phyloP scores from a whole-genome alignment of 345 rosid species.

The Brassica incana region DNA sequence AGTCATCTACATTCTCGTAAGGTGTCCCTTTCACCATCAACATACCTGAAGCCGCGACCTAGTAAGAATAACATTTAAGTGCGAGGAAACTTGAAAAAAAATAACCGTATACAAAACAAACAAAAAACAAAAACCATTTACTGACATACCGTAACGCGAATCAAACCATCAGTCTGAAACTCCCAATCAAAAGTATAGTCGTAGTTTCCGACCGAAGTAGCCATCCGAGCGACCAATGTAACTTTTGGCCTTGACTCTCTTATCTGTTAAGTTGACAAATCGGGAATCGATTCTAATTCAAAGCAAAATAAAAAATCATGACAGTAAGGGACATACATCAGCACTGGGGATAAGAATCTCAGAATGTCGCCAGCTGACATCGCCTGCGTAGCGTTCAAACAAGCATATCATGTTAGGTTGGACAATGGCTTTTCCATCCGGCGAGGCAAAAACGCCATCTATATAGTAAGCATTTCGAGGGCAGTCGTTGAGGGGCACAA shows the following conservation, averaged over 20 bases:
- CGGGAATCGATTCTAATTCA: not conserved
- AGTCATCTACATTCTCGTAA: conserved; percentile 6
- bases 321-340: not conserved
- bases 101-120: not conserved
- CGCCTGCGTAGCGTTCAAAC: conserved; percentile 10
- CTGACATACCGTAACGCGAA: not conserved
- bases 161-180: conserved; percentile 16
- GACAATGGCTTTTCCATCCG: not conserved
- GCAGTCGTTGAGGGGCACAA: conserved; percentile 9
- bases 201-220: not conserved
- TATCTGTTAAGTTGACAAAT: not conserved
- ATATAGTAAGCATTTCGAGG: conserved; percentile 7
- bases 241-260: conserved; percentile 11
- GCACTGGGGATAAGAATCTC: conserved; percentile 6
- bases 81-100: not conserved
- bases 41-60: conserved; percentile 13
- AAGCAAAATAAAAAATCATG: not conserved
- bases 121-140: not conserved
- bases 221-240: conserved; percentile 11
- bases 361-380: conserved; percentile 15
- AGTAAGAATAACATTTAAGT: not conserved
- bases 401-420: conserved; percentile 17
- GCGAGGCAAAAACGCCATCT: not conserved
- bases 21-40: conserved; percentile 15
- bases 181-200: conserved; percentile 18